A percentile compares a stretch with the other conserved stretches of the same genome.
These are phyloP conservation scores for Botrytis deweyae DNA, from an alignment of 2,329 filamentous ascomycete genomes.

Conservation along the genomic window DNA sequence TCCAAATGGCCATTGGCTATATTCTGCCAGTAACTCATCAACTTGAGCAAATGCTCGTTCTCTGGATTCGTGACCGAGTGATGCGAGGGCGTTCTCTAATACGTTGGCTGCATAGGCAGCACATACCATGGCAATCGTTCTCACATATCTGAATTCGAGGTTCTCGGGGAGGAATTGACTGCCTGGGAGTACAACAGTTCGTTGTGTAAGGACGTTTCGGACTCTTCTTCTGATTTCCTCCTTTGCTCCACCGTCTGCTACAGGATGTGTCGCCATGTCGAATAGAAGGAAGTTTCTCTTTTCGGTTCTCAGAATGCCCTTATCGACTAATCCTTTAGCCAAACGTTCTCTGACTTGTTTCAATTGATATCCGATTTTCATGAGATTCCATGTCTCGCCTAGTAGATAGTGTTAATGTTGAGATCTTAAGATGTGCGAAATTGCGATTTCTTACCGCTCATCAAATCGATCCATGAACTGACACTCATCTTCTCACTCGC, in stretches of 20 bases:
- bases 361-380: slow-evolving; percentile 99
- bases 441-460: slow-evolving; percentile 69
- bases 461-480: slow-evolving; percentile 96
- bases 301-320: slow-evolving; percentile 96
- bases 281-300: slow-evolving; percentile 99
- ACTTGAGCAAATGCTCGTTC: slow-evolving; percentile 96
- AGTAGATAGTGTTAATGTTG: slow-evolving; percentile 12
- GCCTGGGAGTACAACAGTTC: slow-evolving; percentile 84
- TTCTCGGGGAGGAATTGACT: slow-evolving; percentile 91
- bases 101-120: slow-evolving; percentile 98
- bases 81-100: slow-evolving; percentile 93
- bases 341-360: slow-evolving; percentile 98
- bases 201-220: slow-evolving; percentile 86
- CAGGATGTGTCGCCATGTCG: slow-evolving; percentile 98
- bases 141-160: slow-evolving; percentile 88
- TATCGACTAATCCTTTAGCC: slow-evolving; percentile 96
- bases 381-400: slow-evolving; percentile 99
- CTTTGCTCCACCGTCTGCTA: slow-evolving; percentile 94
- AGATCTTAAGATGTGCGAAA: slow-evolving; percentile 13
- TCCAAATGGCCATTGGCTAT: slow-evolving; percentile 96
- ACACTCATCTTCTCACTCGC: slow-evolving; percentile 99
- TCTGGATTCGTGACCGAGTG: slow-evolving; percentile 87
- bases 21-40: slow-evolving; percentile 91
- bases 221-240: slow-evolving; percentile 94
- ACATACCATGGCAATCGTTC: slow-evolving; percentile 95